Evolutionary conservation across 2,329 filamentous ascomycete genomes (phyloP).

Genomic region (Epicoccum nigrum): DNA sequence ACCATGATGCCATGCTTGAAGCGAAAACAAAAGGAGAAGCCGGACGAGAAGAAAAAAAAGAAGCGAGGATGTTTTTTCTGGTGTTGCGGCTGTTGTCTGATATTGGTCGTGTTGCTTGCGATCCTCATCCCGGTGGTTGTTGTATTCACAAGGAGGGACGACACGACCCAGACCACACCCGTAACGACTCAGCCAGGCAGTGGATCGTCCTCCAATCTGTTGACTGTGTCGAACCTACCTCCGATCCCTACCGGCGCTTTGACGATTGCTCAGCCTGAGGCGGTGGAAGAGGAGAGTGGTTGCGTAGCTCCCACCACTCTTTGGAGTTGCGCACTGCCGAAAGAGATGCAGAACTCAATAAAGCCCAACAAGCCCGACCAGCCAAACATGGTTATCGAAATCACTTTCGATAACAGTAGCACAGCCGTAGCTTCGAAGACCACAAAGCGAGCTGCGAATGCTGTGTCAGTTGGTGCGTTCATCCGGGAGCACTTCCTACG

Average conservation of each 20-base stretch:
- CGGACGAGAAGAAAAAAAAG: constrained; percentile 34
- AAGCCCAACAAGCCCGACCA: constrained; percentile 69
- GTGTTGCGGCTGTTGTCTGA: constrained; percentile 46
- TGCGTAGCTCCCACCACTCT: constrained; percentile 76
- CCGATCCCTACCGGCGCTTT: constrained; percentile 84
- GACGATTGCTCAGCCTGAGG: constrained; percentile 76
- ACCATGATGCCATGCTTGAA: constrained; percentile 31
- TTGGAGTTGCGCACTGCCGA: constrained; percentile 87
- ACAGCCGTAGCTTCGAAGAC: constrained; percentile 40
- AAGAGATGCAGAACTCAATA: constrained; percentile 72
- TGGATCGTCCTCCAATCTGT: constrained; percentile 61
- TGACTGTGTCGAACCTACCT: constrained; percentile 85
- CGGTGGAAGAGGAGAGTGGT: constrained; percentile 65
- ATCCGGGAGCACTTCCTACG: constrained; percentile 39
- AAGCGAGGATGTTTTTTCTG: constrained; percentile 42
- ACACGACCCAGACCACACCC: constrained; percentile 27
- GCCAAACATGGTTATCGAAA: constrained; percentile 81
- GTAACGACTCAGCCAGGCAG: constrained; percentile 21
- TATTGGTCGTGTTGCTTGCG: constrained; percentile 44
- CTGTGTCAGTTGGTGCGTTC: constrained; percentile 50
- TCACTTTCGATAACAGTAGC: constrained; percentile 65
- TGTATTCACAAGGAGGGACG: constrained; percentile 49
- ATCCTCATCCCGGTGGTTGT: constrained; percentile 50
- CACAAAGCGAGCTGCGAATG: constrained; percentile 66
- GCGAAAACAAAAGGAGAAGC: constrained; percentile 21